Evolutionary conservation across 129 eudicot genomes (phyloP), one percentile per base, ranked within the genome.

Genomic region (Pulicaria dysenterica): DNA sequence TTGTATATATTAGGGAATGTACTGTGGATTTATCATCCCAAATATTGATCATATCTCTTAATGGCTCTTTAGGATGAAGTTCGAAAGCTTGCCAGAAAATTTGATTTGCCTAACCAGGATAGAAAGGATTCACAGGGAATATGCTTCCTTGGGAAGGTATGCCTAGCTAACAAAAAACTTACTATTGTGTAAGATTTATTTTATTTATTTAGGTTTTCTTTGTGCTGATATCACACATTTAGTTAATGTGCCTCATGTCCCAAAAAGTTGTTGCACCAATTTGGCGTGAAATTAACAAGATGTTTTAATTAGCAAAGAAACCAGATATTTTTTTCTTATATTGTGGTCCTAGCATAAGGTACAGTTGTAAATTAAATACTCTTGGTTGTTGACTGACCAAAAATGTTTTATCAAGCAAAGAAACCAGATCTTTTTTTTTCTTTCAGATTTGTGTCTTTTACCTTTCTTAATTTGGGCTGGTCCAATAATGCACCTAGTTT

Each of bases 61-160:
- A 62, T 13, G 24, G 45, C 73, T 46, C 17, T 55, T 68, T 79
- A 94, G 99, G 91, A 90, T 82, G 94, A 88, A 77, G 97, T 94
- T 8, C 98, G 97, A 17, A 64, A 56, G 61, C 85, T 94, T 64
- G 99, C 99, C 61, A 77, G 69, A 38, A 70, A 49, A 10, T 86
- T 94, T 70, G 86, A 83, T 83, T 78, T 94, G 73, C 94, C 97
- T 9, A 94, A 94, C 81, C 88, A 94, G 79, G 91, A 84, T 51
- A 88, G 99, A 77, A 94, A 86, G 86, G 99, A 90, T 86, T 94
- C 99, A 60, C 99, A 94, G 72, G 99, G 99, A 67, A 90, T 94
- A 84, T 94, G 99, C 86, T 94, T 94, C 76, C 99, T 94, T 48
- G 99, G 99, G 56, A 94, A 94, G 95, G 99, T 94, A 78, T 65